Percentiles rank a stretch among this genome's conserved stretches.
These are phyloP conservation scores for Begonia loranthoides DNA, from an alignment of 306 rosid genomes.

Conservation along the genomic window DNA sequence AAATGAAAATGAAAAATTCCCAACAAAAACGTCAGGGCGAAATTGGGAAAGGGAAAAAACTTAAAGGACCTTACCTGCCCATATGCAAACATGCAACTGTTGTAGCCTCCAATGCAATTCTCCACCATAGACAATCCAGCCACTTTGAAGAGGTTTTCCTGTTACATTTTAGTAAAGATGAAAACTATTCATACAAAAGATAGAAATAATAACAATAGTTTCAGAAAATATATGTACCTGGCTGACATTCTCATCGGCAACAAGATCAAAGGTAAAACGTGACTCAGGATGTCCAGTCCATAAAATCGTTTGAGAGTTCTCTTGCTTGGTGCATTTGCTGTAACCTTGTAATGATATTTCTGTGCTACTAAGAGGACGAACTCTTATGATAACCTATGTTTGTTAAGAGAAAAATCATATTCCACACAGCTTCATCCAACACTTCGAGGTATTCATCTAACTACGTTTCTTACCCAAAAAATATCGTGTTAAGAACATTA, in stretches of 20 bases:
- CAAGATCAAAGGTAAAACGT: conserved; percentile 82
- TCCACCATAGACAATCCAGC: conserved; percentile 98
- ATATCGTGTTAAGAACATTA: too few relatives aligned
- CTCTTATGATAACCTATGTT: conserved; percentile 74
- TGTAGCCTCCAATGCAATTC: conserved; percentile 91
- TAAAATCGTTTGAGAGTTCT: conserved; percentile 59
- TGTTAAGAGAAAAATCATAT: background rate
- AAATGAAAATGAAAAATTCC: too few relatives aligned
- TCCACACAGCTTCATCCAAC: background rate
- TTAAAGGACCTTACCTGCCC: conserved; percentile 67
- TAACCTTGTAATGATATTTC: conserved; percentile 85
- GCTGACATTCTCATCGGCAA: conserved; percentile 90
- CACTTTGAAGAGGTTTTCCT: conserved; percentile 85
- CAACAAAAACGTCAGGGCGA: too few relatives aligned
- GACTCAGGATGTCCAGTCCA: conserved; percentile 97
- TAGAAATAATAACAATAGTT: background rate
- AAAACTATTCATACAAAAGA: conserved; percentile 8
- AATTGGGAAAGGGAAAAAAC: background rate
- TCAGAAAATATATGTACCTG: conserved; percentile 36
- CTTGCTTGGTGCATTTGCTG: conserved; percentile 70
- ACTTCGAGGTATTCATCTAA: too few relatives aligned
- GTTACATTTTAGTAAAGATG: conserved; percentile 14
- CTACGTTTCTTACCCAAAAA: too few relatives aligned
- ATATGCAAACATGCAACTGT: conserved; percentile 99
- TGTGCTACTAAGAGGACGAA: conserved; percentile 74